Percentiles rank a stretch among this genome's conserved stretches.
Conservation (phyloP, 805 yeast species). For the Barnettozyma siamensis region DNA sequence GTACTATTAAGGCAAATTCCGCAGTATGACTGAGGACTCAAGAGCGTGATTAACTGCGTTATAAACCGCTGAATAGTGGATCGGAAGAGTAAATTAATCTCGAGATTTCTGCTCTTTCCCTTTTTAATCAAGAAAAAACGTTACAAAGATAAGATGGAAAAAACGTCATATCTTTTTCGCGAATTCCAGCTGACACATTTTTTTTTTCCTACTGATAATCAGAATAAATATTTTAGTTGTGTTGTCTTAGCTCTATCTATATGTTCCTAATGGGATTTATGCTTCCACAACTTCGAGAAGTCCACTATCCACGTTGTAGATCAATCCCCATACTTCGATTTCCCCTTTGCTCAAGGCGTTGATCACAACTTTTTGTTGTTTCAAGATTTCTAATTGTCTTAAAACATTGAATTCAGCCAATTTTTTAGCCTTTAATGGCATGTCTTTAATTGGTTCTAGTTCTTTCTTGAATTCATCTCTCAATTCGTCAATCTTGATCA, state of each 20-base stretch:
- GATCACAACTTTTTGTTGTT: conserved; percentile 49
- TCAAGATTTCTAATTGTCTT: conserved; percentile 63
- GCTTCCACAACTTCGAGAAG: conserved; percentile 40
- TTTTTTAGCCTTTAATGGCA: conserved; percentile 48
- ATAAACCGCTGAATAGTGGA: too few species aligned
- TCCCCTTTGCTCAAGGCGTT: conserved; percentile 57
- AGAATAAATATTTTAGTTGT: too few species aligned
- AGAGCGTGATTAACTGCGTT: too few species aligned
- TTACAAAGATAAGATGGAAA: conserved; percentile 1
- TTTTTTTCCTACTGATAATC: too few species aligned
- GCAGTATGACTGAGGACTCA: too few species aligned
- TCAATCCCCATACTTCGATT: conserved; percentile 74
- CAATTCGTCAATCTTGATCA: conserved; percentile 66
- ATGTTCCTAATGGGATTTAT: too few species aligned
- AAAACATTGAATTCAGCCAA: conserved; percentile 74
- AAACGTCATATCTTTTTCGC: background rate
- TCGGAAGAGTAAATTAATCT: too few species aligned
- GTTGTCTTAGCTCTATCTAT: too few species aligned
- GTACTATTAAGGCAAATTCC: too few species aligned
- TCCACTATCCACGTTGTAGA: conserved; percentile 81
- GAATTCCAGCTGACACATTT: background rate
- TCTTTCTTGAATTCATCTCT: conserved; percentile 52
- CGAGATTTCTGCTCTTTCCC: too few species aligned
- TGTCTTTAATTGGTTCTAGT: conserved; percentile 44
- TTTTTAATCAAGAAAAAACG: background rate